Percentiles rank a stretch among this genome's conserved stretches.
Evolutionary conservation across 768 basidiomycete genomes (phyloP).

Genomic region (Phanerodontia chrysosporium): DNA sequence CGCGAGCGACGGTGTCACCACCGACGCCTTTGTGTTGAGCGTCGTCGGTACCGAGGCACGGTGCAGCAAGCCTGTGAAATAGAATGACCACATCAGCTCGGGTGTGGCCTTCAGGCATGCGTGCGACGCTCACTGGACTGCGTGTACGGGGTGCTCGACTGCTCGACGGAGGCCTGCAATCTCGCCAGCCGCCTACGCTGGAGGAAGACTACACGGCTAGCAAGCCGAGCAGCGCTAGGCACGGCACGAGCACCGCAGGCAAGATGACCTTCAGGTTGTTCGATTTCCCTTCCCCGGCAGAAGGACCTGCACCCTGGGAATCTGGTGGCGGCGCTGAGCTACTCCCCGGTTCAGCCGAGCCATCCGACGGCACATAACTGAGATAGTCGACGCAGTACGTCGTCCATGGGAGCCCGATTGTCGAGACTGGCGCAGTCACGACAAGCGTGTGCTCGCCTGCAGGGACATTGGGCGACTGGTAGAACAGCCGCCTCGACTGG

Average conservation of each 20-base stretch:
- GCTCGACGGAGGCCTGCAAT: not conserved
- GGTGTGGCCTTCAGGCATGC: not conserved
- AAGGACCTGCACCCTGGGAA: not conserved
- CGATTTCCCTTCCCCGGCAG: not conserved
- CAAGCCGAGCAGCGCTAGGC: not conserved
- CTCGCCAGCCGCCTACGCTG: not conserved
- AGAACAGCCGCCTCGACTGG: not conserved
- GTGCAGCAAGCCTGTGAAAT: not conserved
- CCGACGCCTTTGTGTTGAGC: not conserved
- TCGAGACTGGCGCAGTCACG: not conserved
- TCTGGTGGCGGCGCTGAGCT: not conserved
- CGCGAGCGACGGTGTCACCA: not conserved
- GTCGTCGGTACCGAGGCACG: not conserved
- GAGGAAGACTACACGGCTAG: not conserved
- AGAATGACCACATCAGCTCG: not conserved
- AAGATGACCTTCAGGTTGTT: not conserved
- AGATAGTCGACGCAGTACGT: not conserved
- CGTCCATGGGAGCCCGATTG: not conserved
- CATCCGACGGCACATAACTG: not conserved
- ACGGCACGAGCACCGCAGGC: constrained; percentile 1
- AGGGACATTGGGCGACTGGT: not conserved
- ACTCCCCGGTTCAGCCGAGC: not conserved
- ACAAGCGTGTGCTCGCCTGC: not conserved
- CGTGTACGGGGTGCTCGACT: not conserved
- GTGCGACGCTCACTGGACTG: not conserved